phyloP scores from a whole-genome alignment of 2,329 filamentous ascomycete genomes.

The Pyricularia sp. region DNA sequence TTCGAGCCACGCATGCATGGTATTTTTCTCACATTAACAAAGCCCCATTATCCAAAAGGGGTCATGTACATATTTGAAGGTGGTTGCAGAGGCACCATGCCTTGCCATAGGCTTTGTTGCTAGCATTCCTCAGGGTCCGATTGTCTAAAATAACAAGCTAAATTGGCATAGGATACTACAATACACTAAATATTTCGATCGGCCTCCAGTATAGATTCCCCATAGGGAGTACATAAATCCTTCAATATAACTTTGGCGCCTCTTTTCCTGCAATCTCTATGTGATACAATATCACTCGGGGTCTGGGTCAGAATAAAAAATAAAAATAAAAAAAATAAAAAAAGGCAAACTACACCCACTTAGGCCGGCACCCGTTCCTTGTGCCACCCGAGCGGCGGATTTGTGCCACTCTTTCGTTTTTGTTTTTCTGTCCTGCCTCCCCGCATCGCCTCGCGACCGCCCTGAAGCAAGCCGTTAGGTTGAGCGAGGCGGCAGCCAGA shows the following conservation, averaged over 20 bases:
- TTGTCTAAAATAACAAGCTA: no score
- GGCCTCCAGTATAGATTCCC: no score
- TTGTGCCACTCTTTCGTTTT: not conserved
- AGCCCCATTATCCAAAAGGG: not conserved
- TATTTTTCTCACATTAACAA: not conserved
- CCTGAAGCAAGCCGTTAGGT: not conserved
- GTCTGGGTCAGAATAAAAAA: not conserved
- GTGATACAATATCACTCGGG: not conserved
- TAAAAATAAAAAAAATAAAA: not conserved
- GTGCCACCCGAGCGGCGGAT: not conserved
- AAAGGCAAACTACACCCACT: not conserved
- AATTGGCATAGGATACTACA: no score
- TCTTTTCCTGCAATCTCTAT: not conserved
- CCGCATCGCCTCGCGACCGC: no score
- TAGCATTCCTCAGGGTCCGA: no score
- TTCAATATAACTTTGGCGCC: not conserved
- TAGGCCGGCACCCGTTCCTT: not conserved
- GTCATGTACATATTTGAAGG: no score
- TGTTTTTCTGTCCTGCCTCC: not conserved
- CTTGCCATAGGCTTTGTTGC: no score
- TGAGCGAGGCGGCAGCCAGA: not conserved
- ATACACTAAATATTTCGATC: no score
- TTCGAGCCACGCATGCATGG: not conserved
- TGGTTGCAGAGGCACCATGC: no score
- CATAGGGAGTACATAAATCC: not conserved